Evolutionary conservation across 495 filamentous ascomycete species (phyloP).

Genomic region (Hypoxylon lenormandii): DNA sequence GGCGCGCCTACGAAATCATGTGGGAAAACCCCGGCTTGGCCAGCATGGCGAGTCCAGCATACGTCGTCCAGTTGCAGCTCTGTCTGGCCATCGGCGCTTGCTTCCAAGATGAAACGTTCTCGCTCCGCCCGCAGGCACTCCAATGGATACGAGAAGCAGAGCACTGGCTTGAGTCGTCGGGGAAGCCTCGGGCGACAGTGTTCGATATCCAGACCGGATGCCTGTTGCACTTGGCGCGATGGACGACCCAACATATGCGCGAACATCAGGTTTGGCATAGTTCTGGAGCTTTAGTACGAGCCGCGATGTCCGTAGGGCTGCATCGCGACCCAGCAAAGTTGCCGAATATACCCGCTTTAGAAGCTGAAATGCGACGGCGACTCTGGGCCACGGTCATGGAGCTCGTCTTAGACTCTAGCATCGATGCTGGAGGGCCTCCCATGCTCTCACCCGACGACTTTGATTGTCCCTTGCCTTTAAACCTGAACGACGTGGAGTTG

Average conservation of each 20-base stretch:
- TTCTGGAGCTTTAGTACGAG: conserved; percentile 66
- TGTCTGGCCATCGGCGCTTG: conserved; percentile 69
- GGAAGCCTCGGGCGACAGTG: conserved; percentile 66
- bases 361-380: conserved; percentile 71
- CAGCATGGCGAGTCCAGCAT: conserved; percentile 48
- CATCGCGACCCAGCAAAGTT: conserved; percentile 66
- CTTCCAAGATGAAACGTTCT: conserved; percentile 62
- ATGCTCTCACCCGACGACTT: conserved; percentile 67
- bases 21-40: conserved; percentile 48
- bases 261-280: conserved; percentile 68
- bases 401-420: conserved; percentile 68
- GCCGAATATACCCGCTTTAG: conserved; percentile 57
- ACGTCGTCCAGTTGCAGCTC: conserved; percentile 69
- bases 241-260: conserved; percentile 61
- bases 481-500: conserved; percentile 64
- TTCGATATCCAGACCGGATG: conserved; percentile 67
- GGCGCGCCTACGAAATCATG: conserved; percentile 56
- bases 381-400: conserved; percentile 75
- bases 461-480: conserved; percentile 67
- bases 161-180: conserved; percentile 68
- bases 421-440: conserved; percentile 71
- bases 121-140: conserved; percentile 62
- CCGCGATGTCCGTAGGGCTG: conserved; percentile 69
- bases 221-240: conserved; percentile 68
- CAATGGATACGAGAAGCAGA: conserved; percentile 72